Evolutionary conservation across 768 basidiomycete species (phyloP).

Genomic region (Cystobasidium onofrii): DNA sequence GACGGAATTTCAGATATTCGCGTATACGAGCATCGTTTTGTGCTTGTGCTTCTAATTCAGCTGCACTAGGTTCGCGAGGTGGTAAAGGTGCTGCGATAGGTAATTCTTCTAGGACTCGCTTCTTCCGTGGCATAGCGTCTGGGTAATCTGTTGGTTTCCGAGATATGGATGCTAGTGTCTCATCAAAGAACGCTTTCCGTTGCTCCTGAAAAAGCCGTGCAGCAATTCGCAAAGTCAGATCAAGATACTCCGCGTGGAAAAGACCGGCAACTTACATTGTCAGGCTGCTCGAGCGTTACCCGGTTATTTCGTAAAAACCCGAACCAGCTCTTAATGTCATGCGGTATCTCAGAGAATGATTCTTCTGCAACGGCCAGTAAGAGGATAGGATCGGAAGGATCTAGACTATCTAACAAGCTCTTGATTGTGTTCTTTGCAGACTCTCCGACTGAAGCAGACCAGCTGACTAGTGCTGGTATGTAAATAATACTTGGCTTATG

Average conservation of each 20-base stretch:
- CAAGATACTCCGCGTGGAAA: neutral
- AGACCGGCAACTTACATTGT: conserved; percentile 41
- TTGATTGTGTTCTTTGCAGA: conserved; percentile 74
- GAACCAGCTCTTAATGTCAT: conserved; percentile 85
- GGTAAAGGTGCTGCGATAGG: conserved; percentile 83
- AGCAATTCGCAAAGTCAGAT: neutral
- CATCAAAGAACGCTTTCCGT: conserved; percentile 66
- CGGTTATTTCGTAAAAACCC: conserved; percentile 66
- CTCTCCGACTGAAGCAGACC: conserved; percentile 78
- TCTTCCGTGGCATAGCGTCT: conserved; percentile 74
- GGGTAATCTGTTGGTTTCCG: conserved; percentile 79
- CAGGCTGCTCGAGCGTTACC: conserved; percentile 57
- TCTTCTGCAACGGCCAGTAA: conserved; percentile 84
- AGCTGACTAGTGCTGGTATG: conserved; percentile 76
- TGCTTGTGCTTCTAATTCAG: conserved; percentile 71
- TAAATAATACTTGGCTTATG: conserved; percentile 94
- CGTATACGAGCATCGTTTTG: conserved; percentile 71
- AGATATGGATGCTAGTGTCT: conserved; percentile 60
- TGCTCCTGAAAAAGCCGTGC: conserved; percentile 46
- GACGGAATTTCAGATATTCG: conserved; percentile 75
- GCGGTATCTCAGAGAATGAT: conserved; percentile 58
- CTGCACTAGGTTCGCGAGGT: conserved; percentile 68
- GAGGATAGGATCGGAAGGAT: conserved; percentile 87
- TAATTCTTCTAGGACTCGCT: conserved; percentile 73
- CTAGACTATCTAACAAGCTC: conserved; percentile 80